Conservation (phyloP, 164 flowering plant species). For the Cinnamomum chago region DNA sequence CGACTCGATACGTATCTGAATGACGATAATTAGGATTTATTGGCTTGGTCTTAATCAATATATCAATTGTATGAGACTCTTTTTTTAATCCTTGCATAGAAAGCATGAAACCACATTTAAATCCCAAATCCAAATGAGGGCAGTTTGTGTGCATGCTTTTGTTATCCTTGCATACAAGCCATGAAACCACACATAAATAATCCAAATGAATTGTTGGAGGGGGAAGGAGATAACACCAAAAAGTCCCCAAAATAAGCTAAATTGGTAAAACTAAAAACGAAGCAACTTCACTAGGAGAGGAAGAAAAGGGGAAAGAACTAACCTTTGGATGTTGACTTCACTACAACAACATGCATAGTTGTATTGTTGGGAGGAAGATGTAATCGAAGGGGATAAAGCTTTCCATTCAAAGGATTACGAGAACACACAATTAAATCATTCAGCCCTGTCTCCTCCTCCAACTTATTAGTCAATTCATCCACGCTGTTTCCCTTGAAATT, state of each 20-base stretch:
- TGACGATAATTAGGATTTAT: no score
- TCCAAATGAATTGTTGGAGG: no score
- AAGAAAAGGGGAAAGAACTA: constrained; percentile 4
- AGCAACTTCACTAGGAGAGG: not conserved
- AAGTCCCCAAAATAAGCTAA: not conserved
- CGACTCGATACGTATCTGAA: no score
- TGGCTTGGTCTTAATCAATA: no score
- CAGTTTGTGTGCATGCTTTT: no score
- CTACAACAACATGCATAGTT: constrained; percentile 66
- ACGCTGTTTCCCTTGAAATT: constrained; percentile 68
- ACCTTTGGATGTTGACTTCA: constrained; percentile 59
- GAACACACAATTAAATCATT: constrained; percentile 62
- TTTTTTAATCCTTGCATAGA: no score
- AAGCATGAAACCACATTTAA: no score
- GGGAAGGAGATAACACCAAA: not conserved
- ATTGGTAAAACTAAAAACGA: not conserved
- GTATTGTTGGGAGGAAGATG: constrained; percentile 87
- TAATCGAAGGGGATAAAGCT: constrained; percentile 79
- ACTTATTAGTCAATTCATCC: constrained; percentile 52
- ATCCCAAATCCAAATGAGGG: no score
- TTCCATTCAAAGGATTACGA: constrained; percentile 67
- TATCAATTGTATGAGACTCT: no score
- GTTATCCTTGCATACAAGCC: no score
- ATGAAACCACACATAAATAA: no score
- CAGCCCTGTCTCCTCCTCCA: constrained; percentile 69